These are phyloP conservation scores for Xylaria telfairii DNA, from an alignment of 495 filamentous ascomycete species.

Conservation along the genomic window DNA sequence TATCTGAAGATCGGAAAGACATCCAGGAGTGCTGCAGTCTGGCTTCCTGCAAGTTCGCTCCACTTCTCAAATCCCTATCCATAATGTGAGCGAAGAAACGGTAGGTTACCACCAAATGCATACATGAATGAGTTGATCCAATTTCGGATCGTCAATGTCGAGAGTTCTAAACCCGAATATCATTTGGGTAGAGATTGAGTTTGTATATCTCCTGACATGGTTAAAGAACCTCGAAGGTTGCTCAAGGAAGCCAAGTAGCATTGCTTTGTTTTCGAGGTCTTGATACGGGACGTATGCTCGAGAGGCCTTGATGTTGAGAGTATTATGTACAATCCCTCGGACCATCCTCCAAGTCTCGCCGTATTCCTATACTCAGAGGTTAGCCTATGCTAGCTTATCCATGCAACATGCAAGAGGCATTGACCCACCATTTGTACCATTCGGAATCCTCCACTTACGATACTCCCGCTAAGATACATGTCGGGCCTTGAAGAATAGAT, in stretches of 20 bases:
- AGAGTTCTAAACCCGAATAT: conserved; percentile 60
- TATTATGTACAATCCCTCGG: conserved; percentile 46
- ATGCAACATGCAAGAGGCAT: too few relatives aligned
- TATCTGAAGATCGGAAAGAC: conserved; percentile 49
- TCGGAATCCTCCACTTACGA: conserved; percentile 35
- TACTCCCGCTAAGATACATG: conserved; percentile 30
- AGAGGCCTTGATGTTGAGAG: conserved; percentile 32
- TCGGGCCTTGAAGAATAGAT: conserved; percentile 40
- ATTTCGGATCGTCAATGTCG: conserved; percentile 55
- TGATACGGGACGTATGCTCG: conserved; percentile 43
- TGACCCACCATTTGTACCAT: conserved; percentile 49
- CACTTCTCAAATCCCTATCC: conserved; percentile 54
- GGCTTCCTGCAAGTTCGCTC: conserved; percentile 51
- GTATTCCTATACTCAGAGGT: conserved; percentile 37
- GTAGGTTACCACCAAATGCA: background rate
- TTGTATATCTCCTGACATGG: conserved; percentile 55
- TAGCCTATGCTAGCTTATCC: background rate
- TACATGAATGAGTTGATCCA: conserved; percentile 58
- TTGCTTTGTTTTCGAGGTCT: conserved; percentile 36
- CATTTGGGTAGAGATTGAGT: conserved; percentile 62
- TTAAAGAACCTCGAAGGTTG: conserved; percentile 27
- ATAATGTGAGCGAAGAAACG: conserved; percentile 1
- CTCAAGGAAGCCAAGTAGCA: conserved; percentile 38
- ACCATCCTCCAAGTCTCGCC: conserved; percentile 47
- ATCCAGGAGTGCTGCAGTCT: conserved; percentile 46